A percentile compares a stretch with the other conserved stretches of the same genome.
Evolutionary conservation across 2,329 filamentous ascomycete species (phyloP).

Genomic region (Talaromyces sp.): DNA sequence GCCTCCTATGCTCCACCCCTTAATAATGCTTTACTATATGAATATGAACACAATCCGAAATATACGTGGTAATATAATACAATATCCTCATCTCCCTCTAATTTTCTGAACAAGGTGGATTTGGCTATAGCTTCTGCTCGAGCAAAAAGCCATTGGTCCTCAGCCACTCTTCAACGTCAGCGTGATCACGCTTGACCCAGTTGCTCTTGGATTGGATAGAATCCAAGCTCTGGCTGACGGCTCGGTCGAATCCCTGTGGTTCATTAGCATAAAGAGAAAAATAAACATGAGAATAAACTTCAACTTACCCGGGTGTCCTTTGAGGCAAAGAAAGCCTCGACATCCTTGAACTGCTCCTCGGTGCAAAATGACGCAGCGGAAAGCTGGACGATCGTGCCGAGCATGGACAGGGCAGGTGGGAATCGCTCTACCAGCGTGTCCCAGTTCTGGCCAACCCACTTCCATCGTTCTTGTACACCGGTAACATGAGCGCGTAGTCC

Average conservation of each 20-base stretch:
- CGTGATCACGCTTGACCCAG: slow-evolving; percentile 70
- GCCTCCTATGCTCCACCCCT: background rate
- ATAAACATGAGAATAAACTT: background rate
- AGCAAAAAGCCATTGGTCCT: slow-evolving; percentile 49
- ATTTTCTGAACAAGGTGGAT: background rate
- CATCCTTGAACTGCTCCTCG: slow-evolving; percentile 65
- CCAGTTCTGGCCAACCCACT: slow-evolving; percentile 84
- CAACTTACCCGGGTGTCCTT: slow-evolving; percentile 67
- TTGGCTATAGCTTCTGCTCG: slow-evolving; percentile 9
- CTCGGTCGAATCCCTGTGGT: slow-evolving; percentile 66
- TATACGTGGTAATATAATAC: background rate
- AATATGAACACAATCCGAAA: background rate
- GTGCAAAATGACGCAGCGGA: slow-evolving; percentile 76
- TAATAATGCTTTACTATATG: background rate
- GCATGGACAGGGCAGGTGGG: slow-evolving; percentile 78
- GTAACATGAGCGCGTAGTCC: slow-evolving; percentile 70
- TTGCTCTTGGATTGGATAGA: slow-evolving; percentile 75
- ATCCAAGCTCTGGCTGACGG: slow-evolving; percentile 84
- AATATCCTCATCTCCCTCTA: background rate
- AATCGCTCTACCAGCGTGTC: slow-evolving; percentile 73
- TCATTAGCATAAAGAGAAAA: slow-evolving; percentile 1
- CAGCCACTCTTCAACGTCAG: slow-evolving; percentile 70
- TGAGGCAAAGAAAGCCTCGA: slow-evolving; percentile 72
- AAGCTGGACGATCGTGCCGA: slow-evolving; percentile 77
- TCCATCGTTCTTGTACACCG: slow-evolving; percentile 74